Evolutionary conservation across 73 alveolate species (phyloP).

Genomic region (Paramecium sexaurelia): DNA sequence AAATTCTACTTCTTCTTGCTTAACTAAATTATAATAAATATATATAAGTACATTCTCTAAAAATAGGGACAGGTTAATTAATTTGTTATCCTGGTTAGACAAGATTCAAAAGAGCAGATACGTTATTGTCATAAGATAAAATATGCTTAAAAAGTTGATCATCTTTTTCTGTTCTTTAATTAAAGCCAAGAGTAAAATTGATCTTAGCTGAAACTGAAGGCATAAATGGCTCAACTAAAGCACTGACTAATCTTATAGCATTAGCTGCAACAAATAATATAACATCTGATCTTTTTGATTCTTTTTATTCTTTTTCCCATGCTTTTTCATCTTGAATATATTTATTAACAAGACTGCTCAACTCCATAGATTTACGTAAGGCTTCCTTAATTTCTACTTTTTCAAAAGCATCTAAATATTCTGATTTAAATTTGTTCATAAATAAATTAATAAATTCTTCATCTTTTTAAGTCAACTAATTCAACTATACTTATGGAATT

Average conservation of each 20-base stretch:
- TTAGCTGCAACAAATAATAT: conserved; percentile 79
- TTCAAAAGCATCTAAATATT: conserved; percentile 85
- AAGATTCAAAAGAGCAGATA: conserved; percentile 52
- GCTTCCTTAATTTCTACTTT: conserved; percentile 89
- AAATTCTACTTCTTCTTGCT: not conserved
- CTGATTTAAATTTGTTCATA: conserved; percentile 68
- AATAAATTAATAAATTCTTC: conserved; percentile 73
- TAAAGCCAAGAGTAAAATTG: conserved; percentile 82
- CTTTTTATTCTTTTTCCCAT: conserved; percentile 87
- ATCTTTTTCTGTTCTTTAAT: conserved; percentile 80
- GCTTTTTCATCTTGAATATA: conserved; percentile 87
- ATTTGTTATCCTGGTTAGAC: conserved; percentile 81
- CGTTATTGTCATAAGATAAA: conserved; percentile 70
- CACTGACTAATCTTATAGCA: conserved; percentile 83
- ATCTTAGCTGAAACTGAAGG: conserved; percentile 97
- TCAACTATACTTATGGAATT: conserved; percentile 71
- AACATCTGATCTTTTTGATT: conserved; percentile 80
- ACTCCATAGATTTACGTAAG: conserved; percentile 86
- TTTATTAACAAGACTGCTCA: conserved; percentile 88
- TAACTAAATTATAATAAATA: not conserved
- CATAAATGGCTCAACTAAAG: conserved; percentile 94
- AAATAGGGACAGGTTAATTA: conserved; percentile 87
- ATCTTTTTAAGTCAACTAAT: conserved; percentile 72
- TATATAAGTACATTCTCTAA: conserved; percentile 78
- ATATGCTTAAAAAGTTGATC: conserved; percentile 78